Conservation (phyloP, 140 eudicot species). For the Anethum foeniculum region DNA sequence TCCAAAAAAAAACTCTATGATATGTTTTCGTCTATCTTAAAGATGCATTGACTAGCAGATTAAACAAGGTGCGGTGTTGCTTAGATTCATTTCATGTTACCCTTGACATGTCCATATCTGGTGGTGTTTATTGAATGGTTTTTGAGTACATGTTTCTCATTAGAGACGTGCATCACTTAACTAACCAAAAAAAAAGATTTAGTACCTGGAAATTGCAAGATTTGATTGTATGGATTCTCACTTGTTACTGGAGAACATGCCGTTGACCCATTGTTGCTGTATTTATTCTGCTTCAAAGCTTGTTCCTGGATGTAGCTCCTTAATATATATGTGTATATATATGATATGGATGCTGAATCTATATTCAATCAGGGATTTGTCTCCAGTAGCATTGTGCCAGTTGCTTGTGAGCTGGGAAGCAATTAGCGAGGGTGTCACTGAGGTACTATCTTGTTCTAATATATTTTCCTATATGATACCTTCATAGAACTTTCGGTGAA, state of each 20-base stretch:
- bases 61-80: background rate
- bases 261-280: background rate
- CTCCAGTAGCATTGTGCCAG: conserved; percentile 42
- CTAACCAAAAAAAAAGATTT: background rate
- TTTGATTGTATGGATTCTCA: background rate
- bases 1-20: background rate
- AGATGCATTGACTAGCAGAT: background rate
- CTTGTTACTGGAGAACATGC: background rate
- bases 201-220: background rate
- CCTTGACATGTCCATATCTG: background rate
- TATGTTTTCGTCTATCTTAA: background rate
- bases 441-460: conserved; percentile 31
- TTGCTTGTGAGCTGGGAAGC: conserved; percentile 64
- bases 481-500: background rate
- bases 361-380: conserved; percentile 52
- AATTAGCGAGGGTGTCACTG: conserved; percentile 39
- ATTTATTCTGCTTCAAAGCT: background rate
- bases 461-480: background rate
- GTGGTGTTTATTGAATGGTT: background rate
- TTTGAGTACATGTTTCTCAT: background rate
- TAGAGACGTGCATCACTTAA: background rate
- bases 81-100: background rate
- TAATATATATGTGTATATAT: background rate
- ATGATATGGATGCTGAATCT: background rate
- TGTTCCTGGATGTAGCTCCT: background rate